phyloP scores from a whole-genome alignment of 176 grass and related monocot species.

The Paspalum notatum region DNA sequence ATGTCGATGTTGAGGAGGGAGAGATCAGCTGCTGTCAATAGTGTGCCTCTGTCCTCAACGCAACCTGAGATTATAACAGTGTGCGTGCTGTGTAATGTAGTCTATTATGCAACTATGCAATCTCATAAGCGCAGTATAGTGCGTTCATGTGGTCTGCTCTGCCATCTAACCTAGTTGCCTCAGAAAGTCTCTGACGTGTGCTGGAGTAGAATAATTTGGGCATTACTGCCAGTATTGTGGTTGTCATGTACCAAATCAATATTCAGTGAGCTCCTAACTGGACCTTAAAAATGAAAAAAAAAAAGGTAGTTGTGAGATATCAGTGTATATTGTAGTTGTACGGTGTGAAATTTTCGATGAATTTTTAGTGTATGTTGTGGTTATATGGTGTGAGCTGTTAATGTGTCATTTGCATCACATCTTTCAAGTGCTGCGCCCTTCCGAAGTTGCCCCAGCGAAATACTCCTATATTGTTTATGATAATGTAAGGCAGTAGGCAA shows the following conservation, averaged over 20 bases:
- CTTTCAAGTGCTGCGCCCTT: neutral
- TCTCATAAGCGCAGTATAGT: conserved; percentile 19
- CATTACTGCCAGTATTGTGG: conserved; percentile 9
- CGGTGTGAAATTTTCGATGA: neutral
- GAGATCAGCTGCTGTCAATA: conserved; percentile 54
- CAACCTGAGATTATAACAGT: conserved; percentile 22
- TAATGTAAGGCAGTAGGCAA: neutral
- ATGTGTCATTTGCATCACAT: neutral
- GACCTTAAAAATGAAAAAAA: neutral
- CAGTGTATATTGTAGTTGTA: conserved; percentile 26
- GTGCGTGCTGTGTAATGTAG: conserved; percentile 18
- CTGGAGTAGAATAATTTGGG: conserved; percentile 2
- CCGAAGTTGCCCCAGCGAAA: neutral
- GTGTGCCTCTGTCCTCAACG: neutral
- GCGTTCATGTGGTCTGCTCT: neutral
- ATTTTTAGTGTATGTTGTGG: neutral
- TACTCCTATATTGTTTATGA: neutral
- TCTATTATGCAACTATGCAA: neutral
- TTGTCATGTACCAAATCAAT: neutral
- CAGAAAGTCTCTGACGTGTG: neutral
- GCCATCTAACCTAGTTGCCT: conserved; percentile 23
- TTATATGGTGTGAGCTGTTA: neutral
- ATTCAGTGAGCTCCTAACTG: neutral
- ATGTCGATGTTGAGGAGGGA: conserved; percentile 60
- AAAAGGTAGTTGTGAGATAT: neutral